phyloP scores from a whole-genome alignment of 768 basidiomycete species.

The Vararia minispora region DNA sequence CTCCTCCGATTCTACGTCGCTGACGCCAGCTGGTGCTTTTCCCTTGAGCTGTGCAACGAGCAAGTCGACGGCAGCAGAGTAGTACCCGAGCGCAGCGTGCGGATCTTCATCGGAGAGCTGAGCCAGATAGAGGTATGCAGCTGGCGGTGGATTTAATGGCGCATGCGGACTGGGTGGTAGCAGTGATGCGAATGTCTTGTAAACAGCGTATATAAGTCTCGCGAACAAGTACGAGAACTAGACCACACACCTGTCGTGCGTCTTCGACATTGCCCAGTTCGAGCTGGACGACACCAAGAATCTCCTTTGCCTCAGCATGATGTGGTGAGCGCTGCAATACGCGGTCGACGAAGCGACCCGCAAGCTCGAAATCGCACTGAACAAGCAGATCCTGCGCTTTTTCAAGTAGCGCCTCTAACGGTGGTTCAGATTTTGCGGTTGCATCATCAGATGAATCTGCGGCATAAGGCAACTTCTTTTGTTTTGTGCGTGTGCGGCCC shows the following conservation, averaged over 20 bases:
- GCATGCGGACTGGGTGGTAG: slow-evolving; percentile 52
- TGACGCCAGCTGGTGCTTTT: slow-evolving; percentile 40
- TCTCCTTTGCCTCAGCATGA: slow-evolving; percentile 64
- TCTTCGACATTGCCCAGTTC: slow-evolving; percentile 68
- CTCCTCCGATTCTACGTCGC: slow-evolving; percentile 33
- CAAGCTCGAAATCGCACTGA: slow-evolving; percentile 80
- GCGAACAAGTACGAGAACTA: not conserved
- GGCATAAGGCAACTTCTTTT: slow-evolving; percentile 15
- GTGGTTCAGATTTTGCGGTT: slow-evolving; percentile 25
- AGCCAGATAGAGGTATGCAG: slow-evolving; percentile 83
- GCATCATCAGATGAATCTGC: slow-evolving; percentile 21
- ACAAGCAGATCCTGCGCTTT: slow-evolving; percentile 75
- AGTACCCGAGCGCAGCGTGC: slow-evolving; percentile 58
- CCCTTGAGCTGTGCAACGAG: slow-evolving; percentile 61
- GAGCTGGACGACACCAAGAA: slow-evolving; percentile 67
- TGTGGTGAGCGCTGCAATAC: slow-evolving; percentile 51
- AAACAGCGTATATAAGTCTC: not conserved
- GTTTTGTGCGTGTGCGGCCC: slow-evolving; percentile 23
- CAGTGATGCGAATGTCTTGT: slow-evolving; percentile 51
- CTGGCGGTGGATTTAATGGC: slow-evolving; percentile 50
- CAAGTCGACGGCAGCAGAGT: slow-evolving; percentile 70
- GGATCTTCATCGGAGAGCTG: slow-evolving; percentile 77
- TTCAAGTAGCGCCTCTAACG: slow-evolving; percentile 38
- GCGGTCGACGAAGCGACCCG: slow-evolving; percentile 58
- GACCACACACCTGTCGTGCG: slow-evolving; percentile 49